A percentile compares a stretch with the other conserved stretches of the same genome.
These are phyloP conservation scores for Pseudogymnoascus sp. DNA, from an alignment of 2,329 filamentous ascomycete species.

Conservation along the genomic window DNA sequence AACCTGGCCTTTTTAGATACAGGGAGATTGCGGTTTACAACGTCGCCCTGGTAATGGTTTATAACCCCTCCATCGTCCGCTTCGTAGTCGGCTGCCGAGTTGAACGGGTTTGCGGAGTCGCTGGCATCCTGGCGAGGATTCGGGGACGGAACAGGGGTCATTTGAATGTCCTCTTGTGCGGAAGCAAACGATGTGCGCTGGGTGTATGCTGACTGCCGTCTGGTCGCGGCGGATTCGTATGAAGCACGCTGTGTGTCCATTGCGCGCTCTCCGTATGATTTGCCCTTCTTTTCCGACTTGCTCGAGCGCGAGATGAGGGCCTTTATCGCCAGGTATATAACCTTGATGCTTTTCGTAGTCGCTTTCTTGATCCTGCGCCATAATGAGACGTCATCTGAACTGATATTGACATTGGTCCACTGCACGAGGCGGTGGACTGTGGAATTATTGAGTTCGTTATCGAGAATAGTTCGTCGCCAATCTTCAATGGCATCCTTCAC, in stretches of 20 bases:
- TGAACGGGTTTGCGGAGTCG: slow-evolving; percentile 29
- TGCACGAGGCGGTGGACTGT: slow-evolving; percentile 82
- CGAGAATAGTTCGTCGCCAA: slow-evolving; percentile 81
- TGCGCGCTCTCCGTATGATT: slow-evolving; percentile 19
- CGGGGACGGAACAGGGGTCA: slow-evolving; percentile 90
- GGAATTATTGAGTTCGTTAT: slow-evolving; percentile 93
- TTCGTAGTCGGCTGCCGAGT: slow-evolving; percentile 15
- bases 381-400: slow-evolving; percentile 72
- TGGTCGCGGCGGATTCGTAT: slow-evolving; percentile 51
- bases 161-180: slow-evolving; percentile 69
- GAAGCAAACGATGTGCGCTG: slow-evolving; percentile 44
- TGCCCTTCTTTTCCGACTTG: slow-evolving; percentile 36
- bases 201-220: slow-evolving; percentile 35
- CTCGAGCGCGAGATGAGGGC: slow-evolving; percentile 39
- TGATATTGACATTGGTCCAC: slow-evolving; percentile 89
- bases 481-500: slow-evolving; percentile 96
- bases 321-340: slow-evolving; percentile 7
- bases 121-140: slow-evolving; percentile 41
- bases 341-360: slow-evolving; percentile 37
- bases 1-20: slow-evolving; percentile 69
- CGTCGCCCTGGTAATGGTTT: slow-evolving; percentile 44
- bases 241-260: slow-evolving; percentile 39
- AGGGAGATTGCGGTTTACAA: slow-evolving; percentile 66
- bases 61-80: slow-evolving; percentile 45
- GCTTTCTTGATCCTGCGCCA: slow-evolving; percentile 93